These are phyloP conservation scores for Diaporthe vexans DNA, from an alignment of 2,329 filamentous ascomycete species.

Conservation along the genomic window DNA sequence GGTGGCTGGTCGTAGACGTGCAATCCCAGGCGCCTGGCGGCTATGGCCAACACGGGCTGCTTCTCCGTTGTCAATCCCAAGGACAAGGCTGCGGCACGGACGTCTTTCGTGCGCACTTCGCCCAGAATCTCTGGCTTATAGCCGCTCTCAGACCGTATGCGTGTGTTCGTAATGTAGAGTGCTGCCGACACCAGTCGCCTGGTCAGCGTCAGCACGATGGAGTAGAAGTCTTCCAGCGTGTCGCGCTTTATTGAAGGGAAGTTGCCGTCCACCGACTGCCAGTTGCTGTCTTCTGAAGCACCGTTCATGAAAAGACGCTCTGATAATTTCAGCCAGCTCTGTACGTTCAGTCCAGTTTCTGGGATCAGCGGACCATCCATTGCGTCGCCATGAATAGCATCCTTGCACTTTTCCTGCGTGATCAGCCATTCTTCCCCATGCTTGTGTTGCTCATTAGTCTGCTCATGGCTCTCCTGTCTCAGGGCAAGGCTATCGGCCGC, in stretches of 20 bases:
- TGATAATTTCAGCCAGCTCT: constrained; percentile 74
- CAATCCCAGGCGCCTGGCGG: constrained; percentile 64
- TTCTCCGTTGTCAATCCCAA: constrained; percentile 58
- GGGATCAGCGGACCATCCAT: constrained; percentile 36
- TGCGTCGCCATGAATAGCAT: constrained; percentile 41
- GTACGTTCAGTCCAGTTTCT: constrained; percentile 66
- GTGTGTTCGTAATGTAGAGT: constrained; percentile 78
- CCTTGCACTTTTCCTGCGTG: constrained; percentile 51
- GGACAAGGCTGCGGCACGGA: constrained; percentile 63
- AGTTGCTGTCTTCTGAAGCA: constrained; percentile 73
- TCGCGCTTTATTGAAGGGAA: constrained; percentile 81
- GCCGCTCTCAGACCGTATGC: constrained; percentile 67
- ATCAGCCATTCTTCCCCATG: constrained; percentile 79
- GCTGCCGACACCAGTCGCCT: constrained; percentile 78
- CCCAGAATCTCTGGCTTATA: constrained; percentile 47
- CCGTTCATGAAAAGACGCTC: constrained; percentile 83
- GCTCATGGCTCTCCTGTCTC: constrained; percentile 75
- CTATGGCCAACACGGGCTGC: constrained; percentile 61
- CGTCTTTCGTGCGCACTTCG: constrained; percentile 60
- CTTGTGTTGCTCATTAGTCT: constrained; percentile 68
- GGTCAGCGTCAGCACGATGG: constrained; percentile 76
- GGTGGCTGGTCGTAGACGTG: constrained; percentile 58
- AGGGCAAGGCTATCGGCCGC: constrained; percentile 76
- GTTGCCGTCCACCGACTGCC: constrained; percentile 70
- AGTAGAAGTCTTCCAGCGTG: constrained; percentile 82